Evolutionary conservation across 495 filamentous ascomycete genomes (phyloP).

Genomic region (Aspergillus haitiensis): DNA sequence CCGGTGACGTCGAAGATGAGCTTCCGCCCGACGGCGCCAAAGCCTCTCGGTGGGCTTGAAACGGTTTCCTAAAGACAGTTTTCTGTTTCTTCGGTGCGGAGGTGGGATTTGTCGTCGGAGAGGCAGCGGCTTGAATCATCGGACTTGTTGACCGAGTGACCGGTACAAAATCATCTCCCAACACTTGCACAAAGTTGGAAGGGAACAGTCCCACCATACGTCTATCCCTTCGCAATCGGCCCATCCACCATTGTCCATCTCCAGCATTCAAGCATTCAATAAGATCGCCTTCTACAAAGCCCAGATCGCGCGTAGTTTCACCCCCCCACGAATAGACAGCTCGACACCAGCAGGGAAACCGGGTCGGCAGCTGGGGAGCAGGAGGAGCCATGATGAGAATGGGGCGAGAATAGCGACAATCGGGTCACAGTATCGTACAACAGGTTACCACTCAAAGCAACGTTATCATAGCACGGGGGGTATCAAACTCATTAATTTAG

Average conservation of each 20-base stretch:
- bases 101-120: constrained; percentile 48
- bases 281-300: constrained; percentile 94
- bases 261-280: constrained; percentile 98
- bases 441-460: background rate
- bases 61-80: constrained; percentile 53
- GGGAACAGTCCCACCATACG: constrained; percentile 89
- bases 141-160: constrained; percentile 76
- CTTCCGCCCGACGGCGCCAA: constrained; percentile 44
- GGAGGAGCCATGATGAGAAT: constrained; percentile 53
- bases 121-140: constrained; percentile 43
- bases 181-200: constrained; percentile 92
- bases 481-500: constrained; percentile 5
- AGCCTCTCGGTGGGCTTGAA: constrained; percentile 56
- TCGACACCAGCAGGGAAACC: constrained; percentile 94
- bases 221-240: constrained; percentile 79
- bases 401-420: constrained; percentile 7
- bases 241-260: constrained; percentile 98
- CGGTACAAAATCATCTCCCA: constrained; percentile 80
- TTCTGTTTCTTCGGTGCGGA: constrained; percentile 52
- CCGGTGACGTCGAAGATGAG: constrained; percentile 32
- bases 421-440: background rate
- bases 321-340: constrained; percentile 97
- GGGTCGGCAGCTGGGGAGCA: constrained; percentile 69
- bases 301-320: constrained; percentile 92
- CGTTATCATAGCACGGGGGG: background rate